Conservation (phyloP, 495 filamentous ascomycete genomes). For the Patellaria atrata region DNA sequence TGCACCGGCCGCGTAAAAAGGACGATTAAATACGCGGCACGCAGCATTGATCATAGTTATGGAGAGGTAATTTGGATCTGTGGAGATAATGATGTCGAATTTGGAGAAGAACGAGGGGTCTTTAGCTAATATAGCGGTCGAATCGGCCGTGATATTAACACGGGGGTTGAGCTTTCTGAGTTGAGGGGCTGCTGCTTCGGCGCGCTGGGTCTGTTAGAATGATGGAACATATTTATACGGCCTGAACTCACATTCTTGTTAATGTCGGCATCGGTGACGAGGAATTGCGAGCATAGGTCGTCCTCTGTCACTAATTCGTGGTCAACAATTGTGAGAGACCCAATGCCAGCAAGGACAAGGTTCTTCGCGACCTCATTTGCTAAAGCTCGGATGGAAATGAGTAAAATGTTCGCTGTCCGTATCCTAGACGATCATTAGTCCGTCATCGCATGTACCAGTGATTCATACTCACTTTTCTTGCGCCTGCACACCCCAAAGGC, state of each 20-base stretch:
- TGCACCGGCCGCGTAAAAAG: conserved; percentile 78
- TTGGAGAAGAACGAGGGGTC: conserved; percentile 53
- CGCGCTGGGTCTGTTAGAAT: conserved; percentile 41
- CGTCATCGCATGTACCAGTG: background rate
- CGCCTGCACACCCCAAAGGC: conserved; percentile 93
- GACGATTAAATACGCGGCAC: conserved; percentile 54
- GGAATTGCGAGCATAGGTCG: conserved; percentile 82
- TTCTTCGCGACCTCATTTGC: conserved; percentile 95
- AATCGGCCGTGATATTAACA: conserved; percentile 60
- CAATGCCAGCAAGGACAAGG: conserved; percentile 87
- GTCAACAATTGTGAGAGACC: conserved; percentile 80
- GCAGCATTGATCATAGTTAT: conserved; percentile 69
- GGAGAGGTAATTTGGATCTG: conserved; percentile 58
- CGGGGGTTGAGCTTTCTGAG: conserved; percentile 81
- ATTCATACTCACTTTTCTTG: conserved; percentile 50
- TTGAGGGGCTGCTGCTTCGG: conserved; percentile 62
- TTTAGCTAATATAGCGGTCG: conserved; percentile 44
- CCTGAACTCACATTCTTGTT: conserved; percentile 52
- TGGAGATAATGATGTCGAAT: conserved; percentile 86
- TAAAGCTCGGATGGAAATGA: conserved; percentile 79
- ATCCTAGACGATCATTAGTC: conserved; percentile 39
- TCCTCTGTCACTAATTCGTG: conserved; percentile 59
- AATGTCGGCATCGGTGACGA: conserved; percentile 55
- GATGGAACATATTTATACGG: background rate
- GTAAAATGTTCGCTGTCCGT: conserved; percentile 77